These are phyloP conservation scores for Solanum appendiculatum DNA, from an alignment of 257 asterid genomes.

Conservation along the genomic window DNA sequence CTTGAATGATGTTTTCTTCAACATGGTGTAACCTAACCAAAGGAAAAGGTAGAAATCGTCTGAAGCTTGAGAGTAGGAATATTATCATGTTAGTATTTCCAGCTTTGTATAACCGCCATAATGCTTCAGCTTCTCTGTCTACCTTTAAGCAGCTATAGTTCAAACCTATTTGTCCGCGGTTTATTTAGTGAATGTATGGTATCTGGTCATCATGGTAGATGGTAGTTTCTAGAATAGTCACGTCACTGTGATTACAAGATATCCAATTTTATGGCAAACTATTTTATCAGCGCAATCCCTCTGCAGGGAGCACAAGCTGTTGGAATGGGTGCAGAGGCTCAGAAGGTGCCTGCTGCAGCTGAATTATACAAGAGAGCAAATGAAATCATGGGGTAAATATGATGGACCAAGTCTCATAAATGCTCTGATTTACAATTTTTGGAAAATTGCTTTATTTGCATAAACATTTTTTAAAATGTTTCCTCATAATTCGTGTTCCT, in stretches of 20 bases:
- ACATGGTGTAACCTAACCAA: not conserved
- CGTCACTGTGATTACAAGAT: not conserved
- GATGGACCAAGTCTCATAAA: not conserved
- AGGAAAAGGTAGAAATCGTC: not conserved
- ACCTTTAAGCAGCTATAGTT: not conserved
- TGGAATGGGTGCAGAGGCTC: conserved; percentile 97
- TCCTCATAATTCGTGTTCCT: not conserved
- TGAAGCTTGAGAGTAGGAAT: not conserved
- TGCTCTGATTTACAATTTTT: not conserved
- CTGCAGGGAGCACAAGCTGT: conserved; percentile 96
- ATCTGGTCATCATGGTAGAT: not conserved
- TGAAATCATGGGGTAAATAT: conserved; percentile 70
- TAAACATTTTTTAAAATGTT: not conserved
- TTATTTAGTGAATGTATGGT: not conserved
- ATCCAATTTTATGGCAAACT: not conserved
- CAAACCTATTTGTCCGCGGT: not conserved
- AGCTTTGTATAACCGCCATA: not conserved
- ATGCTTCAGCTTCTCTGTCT: not conserved
- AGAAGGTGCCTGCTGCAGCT: conserved; percentile 91
- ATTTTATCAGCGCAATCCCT: conserved; percentile 6
- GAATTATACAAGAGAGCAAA: conserved; percentile 75
- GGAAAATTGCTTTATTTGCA: not conserved
- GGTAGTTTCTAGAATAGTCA: not conserved
- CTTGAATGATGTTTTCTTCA: not conserved
- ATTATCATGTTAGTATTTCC: not conserved